Percentiles rank a stretch among this genome's conserved stretches.
phyloP scores from a whole-genome alignment of 306 rosid species.

The Vigna angularis region DNA sequence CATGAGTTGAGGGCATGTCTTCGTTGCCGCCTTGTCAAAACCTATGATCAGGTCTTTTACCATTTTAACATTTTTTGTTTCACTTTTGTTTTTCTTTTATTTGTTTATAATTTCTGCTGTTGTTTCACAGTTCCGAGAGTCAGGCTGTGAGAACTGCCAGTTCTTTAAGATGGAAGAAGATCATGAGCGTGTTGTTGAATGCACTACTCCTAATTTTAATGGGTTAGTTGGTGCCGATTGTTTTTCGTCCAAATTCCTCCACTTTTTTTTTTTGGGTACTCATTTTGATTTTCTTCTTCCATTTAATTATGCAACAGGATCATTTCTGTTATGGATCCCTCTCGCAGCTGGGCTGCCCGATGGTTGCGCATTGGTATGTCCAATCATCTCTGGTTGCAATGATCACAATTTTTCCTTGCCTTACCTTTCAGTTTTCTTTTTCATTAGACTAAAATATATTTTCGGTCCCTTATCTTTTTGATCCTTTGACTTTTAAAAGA shows the following conservation, averaged over 20 bases:
- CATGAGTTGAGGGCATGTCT: slow-evolving; percentile 96
- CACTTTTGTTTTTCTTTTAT: background rate
- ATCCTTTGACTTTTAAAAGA: too few relatives aligned
- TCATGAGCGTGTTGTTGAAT: slow-evolving; percentile 80
- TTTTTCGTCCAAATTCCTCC: background rate
- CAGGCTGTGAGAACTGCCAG: slow-evolving; percentile 94
- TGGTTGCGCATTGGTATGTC: slow-evolving; percentile 89
- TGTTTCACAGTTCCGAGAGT: slow-evolving; percentile 71
- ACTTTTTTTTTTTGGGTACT: background rate
- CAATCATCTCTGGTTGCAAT: slow-evolving; percentile 27
- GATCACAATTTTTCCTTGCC: background rate
- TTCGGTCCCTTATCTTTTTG: background rate
- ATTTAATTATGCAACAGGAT: slow-evolving; percentile 55
- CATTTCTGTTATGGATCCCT: slow-evolving; percentile 93
- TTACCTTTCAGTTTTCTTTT: slow-evolving; percentile 15
- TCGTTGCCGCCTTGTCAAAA: slow-evolving; percentile 97
- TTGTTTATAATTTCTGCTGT: slow-evolving; percentile 16
- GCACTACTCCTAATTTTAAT: slow-evolving; percentile 95
- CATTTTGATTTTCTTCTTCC: slow-evolving; percentile 13
- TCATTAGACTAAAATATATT: background rate
- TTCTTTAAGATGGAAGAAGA: slow-evolving; percentile 97
- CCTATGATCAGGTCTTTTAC: slow-evolving; percentile 84
- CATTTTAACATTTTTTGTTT: background rate
- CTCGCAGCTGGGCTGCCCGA: slow-evolving; percentile 92
- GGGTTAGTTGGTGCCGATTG: slow-evolving; percentile 57